Percentiles rank a stretch among this genome's conserved stretches.
These are phyloP conservation scores for Pythium oligandrum DNA, from an alignment of 352 stramenopile species.

Conservation along the genomic window DNA sequence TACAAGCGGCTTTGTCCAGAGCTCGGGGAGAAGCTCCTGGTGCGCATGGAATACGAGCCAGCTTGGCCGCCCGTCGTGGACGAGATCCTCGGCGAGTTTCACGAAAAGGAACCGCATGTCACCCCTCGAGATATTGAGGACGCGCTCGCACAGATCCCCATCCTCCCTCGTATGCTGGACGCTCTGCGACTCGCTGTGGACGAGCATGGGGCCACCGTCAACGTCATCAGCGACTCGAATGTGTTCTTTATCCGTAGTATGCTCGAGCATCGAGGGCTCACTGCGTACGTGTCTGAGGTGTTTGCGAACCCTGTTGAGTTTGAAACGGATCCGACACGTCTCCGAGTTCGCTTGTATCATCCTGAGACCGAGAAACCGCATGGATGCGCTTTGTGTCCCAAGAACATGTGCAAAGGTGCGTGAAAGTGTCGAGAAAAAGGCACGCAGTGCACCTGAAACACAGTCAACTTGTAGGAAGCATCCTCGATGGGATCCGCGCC, in stretches of 20 bases:
- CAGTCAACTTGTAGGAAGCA: constrained; percentile 16
- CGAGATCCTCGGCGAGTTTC: constrained; percentile 43
- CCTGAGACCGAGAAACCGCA: constrained; percentile 28
- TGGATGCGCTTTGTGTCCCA: constrained; percentile 48
- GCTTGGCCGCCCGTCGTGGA: constrained; percentile 71
- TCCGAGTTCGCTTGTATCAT: constrained; percentile 58
- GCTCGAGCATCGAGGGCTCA: constrained; percentile 35
- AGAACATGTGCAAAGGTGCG: constrained; percentile 81
- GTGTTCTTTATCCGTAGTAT: constrained; percentile 78
- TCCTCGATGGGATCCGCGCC: constrained; percentile 44
- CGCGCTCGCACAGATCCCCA: constrained; percentile 43
- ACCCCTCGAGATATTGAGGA: constrained; percentile 30
- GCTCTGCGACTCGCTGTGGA: constrained; percentile 45
- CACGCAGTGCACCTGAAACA: background rate
- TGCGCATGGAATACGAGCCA: constrained; percentile 17
- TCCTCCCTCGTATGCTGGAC: constrained; percentile 66
- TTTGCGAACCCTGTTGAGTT: constrained; percentile 55
- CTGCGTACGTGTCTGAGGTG: constrained; percentile 33
- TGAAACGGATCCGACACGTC: constrained; percentile 19
- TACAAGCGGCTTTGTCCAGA: constrained; percentile 63
- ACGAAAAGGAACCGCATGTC: constrained; percentile 30
- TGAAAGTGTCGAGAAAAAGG: too few species aligned
- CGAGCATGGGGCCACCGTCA: constrained; percentile 32
- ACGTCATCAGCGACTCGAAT: constrained; percentile 79
- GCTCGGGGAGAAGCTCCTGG: constrained; percentile 32